Evolutionary conservation across 148 eudicot species (phyloP), one percentile per base, ranked within the genome.

Genomic region (Rhododendron simsii): DNA sequence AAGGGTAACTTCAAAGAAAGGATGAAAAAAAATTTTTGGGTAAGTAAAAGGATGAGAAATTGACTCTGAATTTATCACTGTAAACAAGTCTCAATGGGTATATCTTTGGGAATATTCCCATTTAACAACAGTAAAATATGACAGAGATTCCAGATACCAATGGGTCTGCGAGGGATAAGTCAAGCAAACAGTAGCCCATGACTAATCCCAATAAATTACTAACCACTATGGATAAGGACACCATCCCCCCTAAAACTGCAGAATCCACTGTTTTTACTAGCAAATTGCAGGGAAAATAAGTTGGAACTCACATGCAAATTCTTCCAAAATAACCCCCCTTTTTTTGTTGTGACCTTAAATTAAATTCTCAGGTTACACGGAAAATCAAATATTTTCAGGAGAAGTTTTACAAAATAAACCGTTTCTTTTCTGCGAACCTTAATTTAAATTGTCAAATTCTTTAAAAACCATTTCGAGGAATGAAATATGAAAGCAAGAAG

Each of bases 71-170:
- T 14, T 5, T 81, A 8, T 57, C 83, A 80, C 13, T 67, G 69
- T 44, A 39, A 48, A 50, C 78, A 45, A 67, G 73, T 39, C 76
- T 18, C 50, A 20, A 81, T 37, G 73, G 50, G 44, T 67, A 86
- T 86, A 86, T 35, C 41, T 48, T 41, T 53, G 73, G 80, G 87
- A 86, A 86, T 86, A 86, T 86, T 81, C 87, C 78, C 79, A 37
- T 23, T 69, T 26, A 12, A 47, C 39, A 33, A 73, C 12, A 18
- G n/a, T 45, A 53, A 73, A 74, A 50, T 53, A 74, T 78, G 41
- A 4, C 73, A 30, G 37, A 86, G 81, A 86, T 86, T 69, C 84
- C 73, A 81, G 55, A 86, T 81, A 55, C 84, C 87, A 69, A 37
- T 50, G 55, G 71, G 21, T 73, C 79, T 33, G 28, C 28, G 37